These are phyloP conservation scores for Helenozyma rhizophorensis DNA, from an alignment of 805 yeast genomes.

Conservation along the genomic window DNA sequence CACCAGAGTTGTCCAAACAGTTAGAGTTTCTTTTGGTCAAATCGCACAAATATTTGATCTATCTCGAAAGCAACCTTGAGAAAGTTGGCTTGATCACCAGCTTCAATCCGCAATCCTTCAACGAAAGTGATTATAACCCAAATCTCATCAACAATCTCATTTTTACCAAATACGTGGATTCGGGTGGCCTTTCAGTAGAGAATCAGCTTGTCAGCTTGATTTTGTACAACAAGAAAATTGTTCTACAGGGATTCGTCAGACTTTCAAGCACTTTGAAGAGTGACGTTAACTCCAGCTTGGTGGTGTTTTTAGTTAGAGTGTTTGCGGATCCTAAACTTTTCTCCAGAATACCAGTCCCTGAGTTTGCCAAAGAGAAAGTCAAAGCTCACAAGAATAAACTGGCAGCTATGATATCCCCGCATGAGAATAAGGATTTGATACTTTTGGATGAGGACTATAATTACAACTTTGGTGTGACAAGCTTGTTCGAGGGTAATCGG, in stretches of 20 bases:
- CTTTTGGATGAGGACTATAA: slow-evolving; percentile 47
- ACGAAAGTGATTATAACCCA: slow-evolving; percentile 27
- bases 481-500: slow-evolving; percentile 32
- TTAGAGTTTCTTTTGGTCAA: slow-evolving; percentile 38
- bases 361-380: slow-evolving; percentile 12
- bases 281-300: slow-evolving; percentile 40
- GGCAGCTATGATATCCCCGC: slow-evolving; percentile 13
- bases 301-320: slow-evolving; percentile 33
- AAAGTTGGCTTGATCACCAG: slow-evolving; percentile 29
- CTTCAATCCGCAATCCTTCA: slow-evolving; percentile 24
- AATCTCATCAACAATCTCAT: slow-evolving; percentile 26
- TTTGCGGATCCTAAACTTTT: slow-evolving; percentile 36
- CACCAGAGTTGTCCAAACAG: slow-evolving; percentile 39
- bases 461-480: slow-evolving; percentile 50
- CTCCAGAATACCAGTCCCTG: slow-evolving; percentile 10
- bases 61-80: slow-evolving; percentile 34
- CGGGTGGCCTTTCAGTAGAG: slow-evolving; percentile 19
- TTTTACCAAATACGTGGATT: slow-evolving; percentile 21
- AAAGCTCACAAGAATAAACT: slow-evolving; percentile 18
- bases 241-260: slow-evolving; percentile 32
- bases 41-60: slow-evolving; percentile 37
- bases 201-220: slow-evolving; percentile 29
- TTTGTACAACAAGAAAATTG: slow-evolving; percentile 33
- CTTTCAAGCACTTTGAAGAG: slow-evolving; percentile 29
- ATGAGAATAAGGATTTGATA: slow-evolving; percentile 19